phyloP scores from a whole-genome alignment of 176 grass and related monocot species.

The barley (Hordeum vulgare) region MorexV3_pseudomolecules_assembly NC_058520.1:400415666-400416165 shows the following conservation, averaged over 20 bases:
- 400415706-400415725: slow-evolving; percentile 35
- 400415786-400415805: slow-evolving; percentile 12
- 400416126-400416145: slow-evolving; percentile 60
- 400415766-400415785: slow-evolving; percentile 43
- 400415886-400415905: slow-evolving; percentile 59
- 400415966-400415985: slow-evolving; percentile 67
- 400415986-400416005: slow-evolving; percentile 9
- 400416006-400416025: neutral
- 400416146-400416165: slow-evolving; percentile 80
- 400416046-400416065: slow-evolving; percentile 11
- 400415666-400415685: slow-evolving; percentile 19
- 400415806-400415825: slow-evolving; percentile 7
- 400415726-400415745: slow-evolving; percentile 61
- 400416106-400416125: slow-evolving; percentile 76
- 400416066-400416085: slow-evolving; percentile 83
- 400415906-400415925: slow-evolving; percentile 26
- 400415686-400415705: slow-evolving; percentile 31
- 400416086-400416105: slow-evolving; percentile 69
- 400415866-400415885: slow-evolving; percentile 79
- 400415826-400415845: slow-evolving; percentile 13
- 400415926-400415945: slow-evolving; percentile 27
- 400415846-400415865: slow-evolving; percentile 61
- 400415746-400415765: slow-evolving; percentile 85
- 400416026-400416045: slow-evolving; percentile 5
- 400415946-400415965: slow-evolving; percentile 55